These are phyloP conservation scores for Irpex sp. DNA, from an alignment of 1,284 basidiomycete genomes.

Conservation along the genomic window DNA sequence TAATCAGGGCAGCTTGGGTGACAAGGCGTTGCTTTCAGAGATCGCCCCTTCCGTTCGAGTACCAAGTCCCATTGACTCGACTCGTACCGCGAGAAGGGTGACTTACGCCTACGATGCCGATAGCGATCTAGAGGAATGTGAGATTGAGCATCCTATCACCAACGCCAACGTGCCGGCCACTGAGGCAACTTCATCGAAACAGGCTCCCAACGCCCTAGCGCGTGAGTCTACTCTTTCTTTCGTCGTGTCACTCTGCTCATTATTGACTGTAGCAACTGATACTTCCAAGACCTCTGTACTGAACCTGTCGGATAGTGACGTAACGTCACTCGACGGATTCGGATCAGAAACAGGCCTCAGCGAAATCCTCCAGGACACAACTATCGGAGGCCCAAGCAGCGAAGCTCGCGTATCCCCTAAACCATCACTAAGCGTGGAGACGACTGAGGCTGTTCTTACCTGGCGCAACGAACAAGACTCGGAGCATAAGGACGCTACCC, in stretches of 20 bases:
- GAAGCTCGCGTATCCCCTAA: not conserved
- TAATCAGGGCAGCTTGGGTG: no score
- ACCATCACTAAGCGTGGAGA: conserved; percentile 4
- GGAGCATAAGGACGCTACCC: not conserved
- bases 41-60: not conserved
- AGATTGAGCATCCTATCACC: conserved; percentile 5
- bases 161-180: not conserved
- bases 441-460: conserved; percentile 4
- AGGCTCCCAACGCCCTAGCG: not conserved
- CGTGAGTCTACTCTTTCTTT: not conserved
- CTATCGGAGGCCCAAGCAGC: not conserved
- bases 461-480: conserved; percentile 6
- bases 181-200: not conserved
- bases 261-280: not conserved
- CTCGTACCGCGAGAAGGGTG: not conserved
- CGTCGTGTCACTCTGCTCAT: not conserved
- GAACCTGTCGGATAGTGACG: conserved; percentile 8
- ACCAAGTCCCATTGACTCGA: not conserved
- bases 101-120: conserved; percentile 12
- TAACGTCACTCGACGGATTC: conserved; percentile 8
- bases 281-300: conserved; percentile 7
- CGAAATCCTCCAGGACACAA: conserved; percentile 1
- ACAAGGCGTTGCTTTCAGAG: not conserved
- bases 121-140: conserved; percentile 11
- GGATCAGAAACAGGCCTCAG: conserved; percentile 6